Percentiles rank a stretch among this genome's conserved stretches.
phyloP scores from a whole-genome alignment of 139 green algal species.

The Edaphochlamys debaryana region DNA sequence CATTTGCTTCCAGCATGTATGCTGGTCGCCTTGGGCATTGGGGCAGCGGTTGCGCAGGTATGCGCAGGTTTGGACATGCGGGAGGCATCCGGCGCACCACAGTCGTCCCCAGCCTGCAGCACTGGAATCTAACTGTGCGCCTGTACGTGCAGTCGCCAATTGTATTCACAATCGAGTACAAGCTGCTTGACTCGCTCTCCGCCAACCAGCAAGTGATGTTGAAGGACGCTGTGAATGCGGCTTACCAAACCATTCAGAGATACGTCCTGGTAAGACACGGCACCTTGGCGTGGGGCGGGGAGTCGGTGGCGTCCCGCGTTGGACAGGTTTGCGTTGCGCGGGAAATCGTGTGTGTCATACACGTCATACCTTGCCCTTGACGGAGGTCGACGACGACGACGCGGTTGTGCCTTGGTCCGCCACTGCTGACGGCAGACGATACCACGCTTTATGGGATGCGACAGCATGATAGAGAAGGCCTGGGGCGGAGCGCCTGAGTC shows the following conservation, averaged over 20 bases:
- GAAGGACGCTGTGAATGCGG: background rate
- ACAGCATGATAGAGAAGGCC: background rate
- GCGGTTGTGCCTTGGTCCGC: no score
- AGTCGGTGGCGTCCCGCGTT: no score
- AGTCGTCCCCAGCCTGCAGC: no score
- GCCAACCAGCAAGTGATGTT: background rate
- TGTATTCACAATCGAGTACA: background rate
- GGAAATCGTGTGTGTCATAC: background rate
- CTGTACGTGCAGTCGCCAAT: slow-evolving; percentile 17
- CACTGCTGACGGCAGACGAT: no score
- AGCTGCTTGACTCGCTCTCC: background rate
- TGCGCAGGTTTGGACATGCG: no score
- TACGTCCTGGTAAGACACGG: slow-evolving; percentile 20
- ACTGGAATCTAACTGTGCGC: no score
- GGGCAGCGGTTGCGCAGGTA: no score
- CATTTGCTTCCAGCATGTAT: no score
- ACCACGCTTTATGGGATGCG: no score
- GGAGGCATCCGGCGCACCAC: no score
- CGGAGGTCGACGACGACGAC: background rate
- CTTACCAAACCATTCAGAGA: background rate
- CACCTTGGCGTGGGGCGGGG: no score
- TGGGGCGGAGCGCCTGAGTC: background rate
- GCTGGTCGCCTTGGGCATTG: no score
- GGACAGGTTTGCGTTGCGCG: background rate
- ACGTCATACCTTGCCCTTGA: background rate